Percentiles rank a stretch among this genome's conserved stretches.
phyloP scores from a whole-genome alignment of 805 yeast genomes.

The Kazachstania taianensis region DNA sequence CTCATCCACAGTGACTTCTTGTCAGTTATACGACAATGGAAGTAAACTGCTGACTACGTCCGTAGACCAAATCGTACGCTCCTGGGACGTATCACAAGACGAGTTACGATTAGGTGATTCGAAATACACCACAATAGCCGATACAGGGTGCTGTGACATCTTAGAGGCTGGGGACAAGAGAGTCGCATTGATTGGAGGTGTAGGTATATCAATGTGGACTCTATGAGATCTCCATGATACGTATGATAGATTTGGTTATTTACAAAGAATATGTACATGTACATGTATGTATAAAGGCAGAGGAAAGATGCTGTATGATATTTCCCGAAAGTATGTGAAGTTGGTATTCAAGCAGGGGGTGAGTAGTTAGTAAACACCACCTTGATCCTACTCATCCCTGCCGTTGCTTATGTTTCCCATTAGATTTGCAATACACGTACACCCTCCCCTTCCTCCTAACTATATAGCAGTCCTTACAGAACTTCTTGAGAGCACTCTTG shows the following conservation, averaged over 20 bases:
- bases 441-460: conserved; percentile 94
- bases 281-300: not conserved
- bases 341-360: too few relatives aligned
- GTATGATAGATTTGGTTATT: too few relatives aligned
- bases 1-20: conserved; percentile 74
- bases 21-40: conserved; percentile 30
- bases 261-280: not conserved
- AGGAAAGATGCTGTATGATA: not conserved
- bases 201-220: conserved; percentile 58
- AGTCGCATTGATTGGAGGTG: conserved; percentile 53
- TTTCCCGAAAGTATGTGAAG: not conserved
- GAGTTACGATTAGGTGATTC: conserved; percentile 29
- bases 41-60: conserved; percentile 49
- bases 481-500: conserved; percentile 84
- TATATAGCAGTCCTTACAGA: conserved; percentile 83
- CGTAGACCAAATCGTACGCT: conserved; percentile 69
- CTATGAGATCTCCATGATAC: not conserved
- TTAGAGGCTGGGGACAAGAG: conserved; percentile 21
- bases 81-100: conserved; percentile 42
- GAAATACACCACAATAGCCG: conserved; percentile 75
- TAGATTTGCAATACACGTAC: conserved; percentile 84
- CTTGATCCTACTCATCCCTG: conserved; percentile 43
- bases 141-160: conserved; percentile 66
- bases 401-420: conserved; percentile 90
- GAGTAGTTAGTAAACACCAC: not conserved